Base-by-base conservation (phyloP, 805 yeast genomes). In the Candida ficus region DNA sequence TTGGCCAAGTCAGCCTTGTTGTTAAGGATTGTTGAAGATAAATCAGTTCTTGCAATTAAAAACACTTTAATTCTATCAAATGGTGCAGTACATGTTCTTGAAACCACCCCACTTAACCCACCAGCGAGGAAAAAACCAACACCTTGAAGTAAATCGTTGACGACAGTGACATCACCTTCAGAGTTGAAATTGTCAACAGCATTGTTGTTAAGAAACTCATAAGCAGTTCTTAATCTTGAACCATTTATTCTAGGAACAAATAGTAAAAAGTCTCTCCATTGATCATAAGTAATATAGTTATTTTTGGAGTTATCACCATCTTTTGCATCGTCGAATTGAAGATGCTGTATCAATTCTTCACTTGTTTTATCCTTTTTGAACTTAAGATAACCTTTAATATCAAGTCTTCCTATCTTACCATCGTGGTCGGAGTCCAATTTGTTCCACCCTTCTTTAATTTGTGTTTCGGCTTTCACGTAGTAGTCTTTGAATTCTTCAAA, bases 21-120 rank as follows among this genome's bases (percentile, higher is more conserved):
- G 43, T 76, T 78, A 35, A 84, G 61, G 6, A 83, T 64, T 0
- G 88, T 83, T 4, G 90, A 81, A 0, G 85, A 71, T 33, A 84
- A 63, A 58, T 84, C 95, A 1, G 96, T 82, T 60, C 95, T 76
- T 1, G 98, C 97, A 54, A 93, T 93, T 37, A 93, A 67, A 52
- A 86, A 93, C 12, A 93, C 98, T 60, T 93, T 93, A 18, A 93
- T 76, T 58, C 99, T 75, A 61, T 93, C 99, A 48, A 93, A 86
- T 10, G 99, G 99, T 0, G 98, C 99, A 0, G 99, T 93, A 53
- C 93, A 83, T 0, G 98, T 89, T 64, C 99, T 78, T 12, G 96
- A 88, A 4, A 93, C 83, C 2, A 91, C 99, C 2, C 99, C 99
- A 2, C 96, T 85, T 17, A 90, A 61, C 0, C 99, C 99, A 29